Percentiles rank a stretch among this genome's conserved stretches.
phyloP scores from a whole-genome alignment of 495 filamentous ascomycete species.

The Penicillium bovifimosum region DNA sequence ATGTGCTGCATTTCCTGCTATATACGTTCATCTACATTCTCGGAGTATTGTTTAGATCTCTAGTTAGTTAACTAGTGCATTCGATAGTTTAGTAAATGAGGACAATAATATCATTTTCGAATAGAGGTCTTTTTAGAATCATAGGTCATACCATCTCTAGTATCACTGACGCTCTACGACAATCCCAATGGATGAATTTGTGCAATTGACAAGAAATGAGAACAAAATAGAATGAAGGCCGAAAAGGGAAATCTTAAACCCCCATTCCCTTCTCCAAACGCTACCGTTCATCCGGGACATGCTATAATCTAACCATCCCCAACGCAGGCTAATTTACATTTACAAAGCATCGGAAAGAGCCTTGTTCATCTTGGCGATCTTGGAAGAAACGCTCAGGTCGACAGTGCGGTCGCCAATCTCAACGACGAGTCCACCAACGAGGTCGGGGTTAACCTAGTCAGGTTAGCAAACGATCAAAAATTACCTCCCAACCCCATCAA shows the following conservation, averaged over 20 bases:
- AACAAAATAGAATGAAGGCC: slow-evolving; percentile 23
- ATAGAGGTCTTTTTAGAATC: too few relatives aligned
- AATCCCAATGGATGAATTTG: slow-evolving; percentile 10
- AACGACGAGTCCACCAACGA: slow-evolving; percentile 88
- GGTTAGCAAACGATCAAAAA: neutral
- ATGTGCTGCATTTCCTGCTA: slow-evolving; percentile 3
- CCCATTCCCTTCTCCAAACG: slow-evolving; percentile 20
- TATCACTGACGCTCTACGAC: neutral
- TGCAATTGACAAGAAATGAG: slow-evolving; percentile 28
- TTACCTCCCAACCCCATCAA: too few relatives aligned
- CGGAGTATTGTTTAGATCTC: neutral
- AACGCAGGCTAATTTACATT: slow-evolving; percentile 45
- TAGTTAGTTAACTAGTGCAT: neutral
- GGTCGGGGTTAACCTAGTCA: slow-evolving; percentile 80
- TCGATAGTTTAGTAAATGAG: neutral
- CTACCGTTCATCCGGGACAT: slow-evolving; percentile 30
- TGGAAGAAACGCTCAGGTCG: slow-evolving; percentile 90
- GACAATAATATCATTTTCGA: neutral
- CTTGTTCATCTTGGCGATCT: slow-evolving; percentile 98
- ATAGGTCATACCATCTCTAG: too few relatives aligned
- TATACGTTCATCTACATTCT: neutral
- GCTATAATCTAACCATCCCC: slow-evolving; percentile 22
- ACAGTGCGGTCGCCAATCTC: slow-evolving; percentile 98
- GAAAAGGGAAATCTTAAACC: slow-evolving; percentile 6
- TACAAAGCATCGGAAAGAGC: slow-evolving; percentile 92